A percentile compares a stretch with the other conserved stretches of the same genome.
Conservation (phyloP, 2,329 filamentous ascomycete genomes). For the Diplodia scrobiculata region DNA sequence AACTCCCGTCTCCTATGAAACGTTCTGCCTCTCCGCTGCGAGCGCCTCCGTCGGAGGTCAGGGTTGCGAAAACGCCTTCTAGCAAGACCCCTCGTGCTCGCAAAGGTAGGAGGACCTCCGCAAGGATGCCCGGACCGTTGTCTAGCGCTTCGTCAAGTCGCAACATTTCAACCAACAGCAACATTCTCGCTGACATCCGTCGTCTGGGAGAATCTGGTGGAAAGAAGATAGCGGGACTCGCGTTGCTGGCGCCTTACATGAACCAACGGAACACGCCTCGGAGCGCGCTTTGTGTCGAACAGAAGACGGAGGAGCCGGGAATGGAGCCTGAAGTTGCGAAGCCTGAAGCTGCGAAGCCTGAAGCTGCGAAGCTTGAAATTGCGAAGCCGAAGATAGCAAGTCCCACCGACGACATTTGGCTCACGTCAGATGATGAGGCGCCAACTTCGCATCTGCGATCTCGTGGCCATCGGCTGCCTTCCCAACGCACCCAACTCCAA, state of each 20-base stretch:
- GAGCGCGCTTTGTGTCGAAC: neutral
- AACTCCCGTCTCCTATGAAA: slow-evolving; percentile 10
- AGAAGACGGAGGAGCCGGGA: neutral
- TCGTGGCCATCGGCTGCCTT: neutral
- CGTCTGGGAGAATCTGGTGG: slow-evolving; percentile 16
- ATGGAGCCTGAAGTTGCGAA: neutral
- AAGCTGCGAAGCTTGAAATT: neutral
- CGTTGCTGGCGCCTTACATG: slow-evolving; percentile 28
- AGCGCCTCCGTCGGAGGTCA: slow-evolving; percentile 7
- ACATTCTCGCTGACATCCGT: slow-evolving; percentile 27
- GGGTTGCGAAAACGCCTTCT: slow-evolving; percentile 23
- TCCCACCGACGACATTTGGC: slow-evolving; percentile 23
- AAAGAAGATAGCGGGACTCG: slow-evolving; percentile 22
- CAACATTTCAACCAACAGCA: slow-evolving; percentile 21
- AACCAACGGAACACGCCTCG: slow-evolving; percentile 3
- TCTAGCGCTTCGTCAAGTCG: slow-evolving; percentile 1
- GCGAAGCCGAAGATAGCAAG: neutral
- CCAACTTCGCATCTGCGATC: neutral
- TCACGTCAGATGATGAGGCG: slow-evolving; percentile 25
- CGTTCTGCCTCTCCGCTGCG: neutral
- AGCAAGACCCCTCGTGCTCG: slow-evolving; percentile 16
- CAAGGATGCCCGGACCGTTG: slow-evolving; percentile 18
- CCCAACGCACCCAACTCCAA: slow-evolving; percentile 9
- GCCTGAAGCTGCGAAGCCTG: neutral
- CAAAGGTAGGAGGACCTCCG: slow-evolving; percentile 13